Evolutionary conservation across 2,329 filamentous ascomycete species (phyloP).

Genomic region (Teratosphaeria viscida): DNA sequence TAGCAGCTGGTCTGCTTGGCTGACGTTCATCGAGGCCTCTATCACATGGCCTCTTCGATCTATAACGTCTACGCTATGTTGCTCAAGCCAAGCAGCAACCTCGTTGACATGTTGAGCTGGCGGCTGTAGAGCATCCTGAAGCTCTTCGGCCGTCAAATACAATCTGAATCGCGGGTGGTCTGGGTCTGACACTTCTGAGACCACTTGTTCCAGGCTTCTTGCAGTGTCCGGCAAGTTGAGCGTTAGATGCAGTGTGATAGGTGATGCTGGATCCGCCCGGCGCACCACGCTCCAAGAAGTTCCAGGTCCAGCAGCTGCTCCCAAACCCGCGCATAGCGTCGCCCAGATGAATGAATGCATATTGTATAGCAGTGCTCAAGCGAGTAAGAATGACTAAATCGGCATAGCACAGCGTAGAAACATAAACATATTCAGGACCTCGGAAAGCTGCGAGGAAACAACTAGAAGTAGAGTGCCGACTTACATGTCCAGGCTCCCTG

Average conservation of each 20-base stretch:
- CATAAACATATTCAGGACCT: background rate
- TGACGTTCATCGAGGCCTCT: conserved; percentile 13
- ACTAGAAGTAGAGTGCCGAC: background rate
- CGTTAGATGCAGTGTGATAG: background rate
- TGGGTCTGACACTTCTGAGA: background rate
- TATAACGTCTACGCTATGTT: background rate
- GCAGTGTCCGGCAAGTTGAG: background rate
- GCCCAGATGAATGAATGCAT: background rate
- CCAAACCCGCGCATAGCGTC: background rate
- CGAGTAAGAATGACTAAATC: background rate
- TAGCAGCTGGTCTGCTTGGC: conserved; percentile 11
- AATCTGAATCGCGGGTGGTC: background rate
- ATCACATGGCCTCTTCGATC: conserved; percentile 3
- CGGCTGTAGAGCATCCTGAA: background rate
- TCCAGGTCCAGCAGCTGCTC: background rate
- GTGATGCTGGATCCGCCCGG: background rate
- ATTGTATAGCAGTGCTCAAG: background rate
- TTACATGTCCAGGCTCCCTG: background rate
- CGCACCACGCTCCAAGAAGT: background rate
- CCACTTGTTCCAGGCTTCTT: background rate
- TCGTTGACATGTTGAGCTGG: background rate
- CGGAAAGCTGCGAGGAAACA: too few relatives aligned
- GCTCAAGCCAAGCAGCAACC: background rate
- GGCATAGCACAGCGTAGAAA: background rate
- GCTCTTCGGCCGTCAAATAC: background rate